phyloP scores from a whole-genome alignment of 345 rosid genomes.

The Cochlearia excelsa region DNA sequence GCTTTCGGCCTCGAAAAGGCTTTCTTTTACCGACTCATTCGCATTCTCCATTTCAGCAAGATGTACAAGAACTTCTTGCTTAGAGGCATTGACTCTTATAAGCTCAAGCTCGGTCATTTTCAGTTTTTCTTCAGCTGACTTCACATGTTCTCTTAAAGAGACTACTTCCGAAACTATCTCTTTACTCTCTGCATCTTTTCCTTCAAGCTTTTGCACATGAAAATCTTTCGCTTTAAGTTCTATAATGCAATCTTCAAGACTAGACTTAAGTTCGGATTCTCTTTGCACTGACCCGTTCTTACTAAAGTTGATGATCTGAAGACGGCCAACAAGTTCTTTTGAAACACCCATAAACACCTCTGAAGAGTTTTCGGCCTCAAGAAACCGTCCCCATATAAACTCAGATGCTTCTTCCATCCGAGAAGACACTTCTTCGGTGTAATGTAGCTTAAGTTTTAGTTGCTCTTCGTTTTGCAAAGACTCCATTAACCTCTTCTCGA shows the following conservation, averaged over 20 bases:
- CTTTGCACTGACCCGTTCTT: conserved; percentile 55
- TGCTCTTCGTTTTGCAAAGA: conserved; percentile 67
- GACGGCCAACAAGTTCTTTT: conserved; percentile 62
- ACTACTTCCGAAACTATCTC: conserved; percentile 51
- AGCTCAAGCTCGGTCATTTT: conserved; percentile 47
- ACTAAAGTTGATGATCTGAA: conserved; percentile 68
- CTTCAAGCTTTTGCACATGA: conserved; percentile 53
- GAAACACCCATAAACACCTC: conserved; percentile 88
- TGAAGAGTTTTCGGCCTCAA: conserved; percentile 87
- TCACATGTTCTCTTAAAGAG: conserved; percentile 49
- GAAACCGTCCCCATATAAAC: conserved; percentile 87
- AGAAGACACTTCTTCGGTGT: conserved; percentile 69
- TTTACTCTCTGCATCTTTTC: conserved; percentile 39
- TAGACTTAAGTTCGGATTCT: conserved; percentile 54
- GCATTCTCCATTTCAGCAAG: conserved; percentile 65
- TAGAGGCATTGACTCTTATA: conserved; percentile 43
- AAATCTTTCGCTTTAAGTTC: conserved; percentile 52
- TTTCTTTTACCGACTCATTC: conserved; percentile 65
- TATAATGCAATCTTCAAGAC: conserved; percentile 45
- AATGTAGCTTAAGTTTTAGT: conserved; percentile 69
- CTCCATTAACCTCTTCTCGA: conserved; percentile 63
- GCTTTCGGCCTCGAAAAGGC: conserved; percentile 58
- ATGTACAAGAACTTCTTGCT: conserved; percentile 64
- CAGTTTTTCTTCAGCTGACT: conserved; percentile 57
- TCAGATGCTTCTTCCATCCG: conserved; percentile 98